Conservation (phyloP, 2,329 filamentous ascomycete genomes). For the Phoma sp. region DNA sequence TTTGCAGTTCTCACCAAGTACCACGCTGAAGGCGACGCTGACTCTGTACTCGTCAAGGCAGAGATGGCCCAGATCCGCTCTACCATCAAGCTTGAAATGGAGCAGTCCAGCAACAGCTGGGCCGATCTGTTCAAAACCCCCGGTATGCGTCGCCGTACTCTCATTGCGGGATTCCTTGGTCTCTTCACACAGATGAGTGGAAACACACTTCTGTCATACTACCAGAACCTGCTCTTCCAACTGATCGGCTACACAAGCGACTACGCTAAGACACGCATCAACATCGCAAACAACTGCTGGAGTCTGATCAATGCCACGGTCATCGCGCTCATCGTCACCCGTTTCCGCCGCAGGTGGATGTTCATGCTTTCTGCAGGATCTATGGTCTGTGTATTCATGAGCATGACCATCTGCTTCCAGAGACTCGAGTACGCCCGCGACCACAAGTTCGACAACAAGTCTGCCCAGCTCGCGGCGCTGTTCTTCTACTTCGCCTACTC, state of each 20-base stretch:
- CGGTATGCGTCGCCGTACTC: conserved; percentile 48
- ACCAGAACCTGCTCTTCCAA: conserved; percentile 44
- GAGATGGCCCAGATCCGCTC: conserved; percentile 67
- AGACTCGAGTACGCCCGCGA: conserved; percentile 32
- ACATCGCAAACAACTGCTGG: conserved; percentile 51
- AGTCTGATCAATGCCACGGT: conserved; percentile 47
- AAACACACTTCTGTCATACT: conserved; percentile 49
- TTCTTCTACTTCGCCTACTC: conserved; percentile 68
- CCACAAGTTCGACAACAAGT: conserved; percentile 35
- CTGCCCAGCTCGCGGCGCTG: conserved; percentile 51
- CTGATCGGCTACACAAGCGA: conserved; percentile 49
- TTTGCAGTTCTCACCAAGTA: conserved; percentile 48
- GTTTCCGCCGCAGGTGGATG: conserved; percentile 53
- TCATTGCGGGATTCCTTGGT: conserved; percentile 41
- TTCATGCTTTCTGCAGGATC: conserved; percentile 57
- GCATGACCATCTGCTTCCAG: conserved; percentile 60
- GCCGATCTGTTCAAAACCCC: conserved; percentile 57
- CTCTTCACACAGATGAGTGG: conserved; percentile 50
- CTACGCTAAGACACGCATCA: conserved; percentile 50
- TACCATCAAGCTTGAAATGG: conserved; percentile 62
- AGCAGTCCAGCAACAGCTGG: conserved; percentile 62
- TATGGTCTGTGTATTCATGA: conserved; percentile 61
- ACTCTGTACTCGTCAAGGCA: conserved; percentile 53
- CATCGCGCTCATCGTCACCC: conserved; percentile 49
- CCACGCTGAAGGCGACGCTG: conserved; percentile 52